Evolutionary conservation across 768 basidiomycete genomes (phyloP), one percentile per base, ranked within the genome.

Genomic region (Xerocomellus dryophilus): DNA sequence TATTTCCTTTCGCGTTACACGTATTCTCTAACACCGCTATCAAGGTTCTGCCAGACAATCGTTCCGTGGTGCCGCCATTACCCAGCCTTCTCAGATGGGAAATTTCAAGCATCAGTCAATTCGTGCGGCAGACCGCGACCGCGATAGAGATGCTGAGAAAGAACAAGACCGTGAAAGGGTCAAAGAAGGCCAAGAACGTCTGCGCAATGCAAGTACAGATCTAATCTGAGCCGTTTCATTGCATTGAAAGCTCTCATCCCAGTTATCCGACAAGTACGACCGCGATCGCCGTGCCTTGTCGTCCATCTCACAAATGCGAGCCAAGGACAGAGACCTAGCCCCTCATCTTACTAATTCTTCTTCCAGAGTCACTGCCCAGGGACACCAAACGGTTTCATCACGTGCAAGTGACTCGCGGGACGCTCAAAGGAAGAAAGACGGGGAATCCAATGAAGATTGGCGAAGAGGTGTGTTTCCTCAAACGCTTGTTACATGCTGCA

Each of bases 71-170:
- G 76, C 71, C 14, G 59, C 71, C 23, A 62, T 88, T 45, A 81
- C 88, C 23, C 90, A 93, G 62, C 88, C 90, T 25, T 90, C 91
- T 34, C 90, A 93, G 73, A 93, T 93, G 91, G 91, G 91, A 44
- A 92, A 91, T 66, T 93, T 93, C 71, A 89, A 90, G 66, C 91
- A 93, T 64, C 91, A 93, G 61, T 90, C 90, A 11, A 72, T 86
- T 61, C 87, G 89, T 49, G 75, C 81, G 15, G 77, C 74, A 40
- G 88, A 89, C 67, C 80, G 85, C 45, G 82, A 72, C 52, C 73
- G 78, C 45, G 82, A 73, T 42, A 66, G 63, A 50, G 70, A 82
- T 21, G 66, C 68, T 8, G 85, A 79, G 53, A 73, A 70, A 51
- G 78, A 80, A 27, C 72, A 75, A 49, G 80, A 81, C 46, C 77